These are phyloP conservation scores for Fistulinella prunicolor DNA, from an alignment of 768 basidiomycete genomes.

Conservation along the genomic window DNA sequence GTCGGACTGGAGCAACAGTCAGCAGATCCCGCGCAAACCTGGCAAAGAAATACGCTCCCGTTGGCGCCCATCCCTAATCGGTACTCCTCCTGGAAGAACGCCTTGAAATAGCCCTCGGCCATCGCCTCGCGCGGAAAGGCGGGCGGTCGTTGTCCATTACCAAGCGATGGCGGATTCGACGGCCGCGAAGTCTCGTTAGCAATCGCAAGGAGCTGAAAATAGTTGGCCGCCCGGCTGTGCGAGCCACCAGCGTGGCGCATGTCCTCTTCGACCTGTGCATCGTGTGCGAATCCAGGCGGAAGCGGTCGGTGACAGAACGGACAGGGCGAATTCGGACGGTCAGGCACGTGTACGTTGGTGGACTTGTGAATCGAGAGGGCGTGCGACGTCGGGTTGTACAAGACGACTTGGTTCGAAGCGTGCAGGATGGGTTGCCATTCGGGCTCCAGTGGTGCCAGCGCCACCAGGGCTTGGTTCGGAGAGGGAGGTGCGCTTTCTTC, in stretches of 20 bases:
- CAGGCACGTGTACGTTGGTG: slow-evolving; percentile 22
- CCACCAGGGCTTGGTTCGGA: slow-evolving; percentile 30
- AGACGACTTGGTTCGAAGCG: slow-evolving; percentile 80
- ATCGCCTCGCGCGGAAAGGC: slow-evolving; percentile 67
- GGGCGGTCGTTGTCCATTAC: slow-evolving; percentile 12
- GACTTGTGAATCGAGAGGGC: slow-evolving; percentile 63
- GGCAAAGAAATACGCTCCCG: slow-evolving; percentile 85
- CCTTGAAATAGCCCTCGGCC: slow-evolving; percentile 90
- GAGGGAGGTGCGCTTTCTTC: slow-evolving; percentile 33
- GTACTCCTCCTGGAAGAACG: slow-evolving; percentile 89
- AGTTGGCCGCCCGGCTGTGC: slow-evolving; percentile 64
- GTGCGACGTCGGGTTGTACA: slow-evolving; percentile 84
- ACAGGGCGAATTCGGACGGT: slow-evolving; percentile 40
- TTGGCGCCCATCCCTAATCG: slow-evolving; percentile 94
- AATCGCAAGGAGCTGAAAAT: slow-evolving; percentile 74
- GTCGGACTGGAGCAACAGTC: neutral
- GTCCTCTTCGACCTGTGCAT: slow-evolving; percentile 23
- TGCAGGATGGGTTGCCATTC: slow-evolving; percentile 82
- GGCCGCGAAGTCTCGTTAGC: slow-evolving; percentile 63
- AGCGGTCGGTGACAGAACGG: slow-evolving; percentile 73
- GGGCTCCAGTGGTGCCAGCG: slow-evolving; percentile 22
- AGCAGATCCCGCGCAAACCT: slow-evolving; percentile 56
- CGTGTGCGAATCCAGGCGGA: slow-evolving; percentile 41
- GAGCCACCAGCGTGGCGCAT: slow-evolving; percentile 37
- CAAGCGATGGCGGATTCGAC: slow-evolving; percentile 43